A percentile compares a stretch with the other conserved stretches of the same genome.
Evolutionary conservation across 1,284 basidiomycete genomes (phyloP).

Genomic region (Termitomyces sp.): DNA sequence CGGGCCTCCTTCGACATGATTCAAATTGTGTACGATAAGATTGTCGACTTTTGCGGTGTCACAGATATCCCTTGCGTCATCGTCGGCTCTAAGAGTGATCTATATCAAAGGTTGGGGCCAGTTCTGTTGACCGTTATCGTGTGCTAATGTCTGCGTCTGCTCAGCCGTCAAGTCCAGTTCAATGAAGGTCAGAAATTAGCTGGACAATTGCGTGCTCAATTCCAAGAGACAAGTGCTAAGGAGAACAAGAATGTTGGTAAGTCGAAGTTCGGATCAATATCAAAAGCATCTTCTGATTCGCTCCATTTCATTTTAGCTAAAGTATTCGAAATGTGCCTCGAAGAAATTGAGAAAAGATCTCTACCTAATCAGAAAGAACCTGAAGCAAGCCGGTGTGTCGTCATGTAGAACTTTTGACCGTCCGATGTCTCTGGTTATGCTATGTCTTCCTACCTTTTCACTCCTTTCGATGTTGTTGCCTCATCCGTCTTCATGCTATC

Average conservation of each 20-base stretch:
- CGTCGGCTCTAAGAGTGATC: slow-evolving; percentile 92
- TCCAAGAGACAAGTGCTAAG: slow-evolving; percentile 88
- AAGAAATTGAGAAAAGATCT: slow-evolving; percentile 78
- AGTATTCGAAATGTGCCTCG: slow-evolving; percentile 85
- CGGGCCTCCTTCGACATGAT: slow-evolving; percentile 95
- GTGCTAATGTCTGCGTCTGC: slow-evolving; percentile 1
- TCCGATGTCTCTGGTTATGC: not conserved
- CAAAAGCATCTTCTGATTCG: slow-evolving; percentile 1
- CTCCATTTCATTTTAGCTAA: slow-evolving; percentile 46
- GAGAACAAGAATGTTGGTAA: slow-evolving; percentile 84
- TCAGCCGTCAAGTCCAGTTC: slow-evolving; percentile 69
- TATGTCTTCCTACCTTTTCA: slow-evolving; percentile 1
- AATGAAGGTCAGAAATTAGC: slow-evolving; percentile 78
- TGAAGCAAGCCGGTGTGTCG: slow-evolving; percentile 52
- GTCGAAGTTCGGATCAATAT: slow-evolving; percentile 31
- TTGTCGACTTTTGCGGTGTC: slow-evolving; percentile 89
- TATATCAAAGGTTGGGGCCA: slow-evolving; percentile 59
- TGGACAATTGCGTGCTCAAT: slow-evolving; percentile 68
- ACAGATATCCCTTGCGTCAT: slow-evolving; percentile 92
- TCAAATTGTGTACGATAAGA: slow-evolving; percentile 95
- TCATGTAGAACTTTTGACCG: slow-evolving; percentile 50
- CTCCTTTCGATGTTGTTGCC: not conserved
- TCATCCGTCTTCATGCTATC: not conserved
- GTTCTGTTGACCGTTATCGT: slow-evolving; percentile 2
- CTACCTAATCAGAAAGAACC: slow-evolving; percentile 54